Evolutionary conservation across 495 filamentous ascomycete genomes (phyloP), one percentile per base, ranked within the genome.

Genomic region (Immersiella caudata): DNA sequence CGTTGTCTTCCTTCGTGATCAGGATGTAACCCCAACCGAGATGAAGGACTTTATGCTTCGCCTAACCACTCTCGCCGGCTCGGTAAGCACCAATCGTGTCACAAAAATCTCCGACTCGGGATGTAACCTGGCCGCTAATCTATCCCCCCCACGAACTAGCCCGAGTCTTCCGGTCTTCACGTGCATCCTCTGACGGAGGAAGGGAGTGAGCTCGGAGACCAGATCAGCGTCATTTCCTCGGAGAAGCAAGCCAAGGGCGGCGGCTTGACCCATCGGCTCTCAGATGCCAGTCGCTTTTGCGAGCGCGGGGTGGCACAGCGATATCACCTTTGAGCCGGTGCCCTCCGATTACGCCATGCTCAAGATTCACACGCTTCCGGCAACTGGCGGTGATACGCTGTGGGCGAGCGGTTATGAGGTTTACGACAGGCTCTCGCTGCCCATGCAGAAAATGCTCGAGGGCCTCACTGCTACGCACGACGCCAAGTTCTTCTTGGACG

Each of bases 391-490:
- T 25, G 91, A 93, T 64, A 93, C 91, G 0, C 84, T 89, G 9
- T 93, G 90, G 90, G 85, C 87, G 0, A 90, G 87, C 8, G 88
- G 90, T 64, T 91, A 90, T 67, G 91, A 86, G n/a, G 88, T 90
- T 18, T 94, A 93, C 67, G 89, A 92, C 68, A 73, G 84, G 0
- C 81, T 94, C 11, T 93, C 90, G 0, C 71, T 81, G 1, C 80
- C 82, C 18, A 90, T 93, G 83, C 89, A 92, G 73, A 86, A 83
- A 65, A 87, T 90, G 62, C 84, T 93, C 6, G 88, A 92, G 68
- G 82, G 85, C 20, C 78, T 93, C 57, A 88, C 86, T 6, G 91
- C 91, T 4, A 78, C 90, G 5, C 91, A 93, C 74, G 73, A 86
- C 50, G 87, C 87, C 16, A 88, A 88, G 22, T 81, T 85, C 54